A percentile compares a stretch with the other conserved stretches of the same genome.
These are phyloP conservation scores for Macaranga tanarius DNA, from an alignment of 441 rosid species.

Conservation along the genomic window DNA sequence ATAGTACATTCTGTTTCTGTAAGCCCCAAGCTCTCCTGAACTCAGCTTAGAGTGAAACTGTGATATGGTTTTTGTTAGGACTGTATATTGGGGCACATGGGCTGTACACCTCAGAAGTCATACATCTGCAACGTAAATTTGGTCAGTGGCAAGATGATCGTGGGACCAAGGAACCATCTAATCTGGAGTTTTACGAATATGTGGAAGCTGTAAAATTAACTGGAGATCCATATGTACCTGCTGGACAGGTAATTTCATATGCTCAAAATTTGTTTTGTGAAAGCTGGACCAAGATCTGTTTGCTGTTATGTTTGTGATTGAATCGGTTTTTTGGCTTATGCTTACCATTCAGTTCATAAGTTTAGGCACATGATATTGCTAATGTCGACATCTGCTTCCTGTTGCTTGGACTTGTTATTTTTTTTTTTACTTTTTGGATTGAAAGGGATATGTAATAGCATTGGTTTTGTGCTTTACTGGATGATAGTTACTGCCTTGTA, in stretches of 20 bases:
- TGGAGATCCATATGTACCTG: conserved; percentile 94
- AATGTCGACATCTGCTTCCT: background rate
- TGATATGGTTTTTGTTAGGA: conserved; percentile 49
- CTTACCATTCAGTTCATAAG: background rate
- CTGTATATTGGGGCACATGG: conserved; percentile 90
- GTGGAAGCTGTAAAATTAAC: conserved; percentile 89
- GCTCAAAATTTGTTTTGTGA: background rate
- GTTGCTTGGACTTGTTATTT: background rate
- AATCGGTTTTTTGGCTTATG: background rate
- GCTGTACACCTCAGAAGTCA: conserved; percentile 82
- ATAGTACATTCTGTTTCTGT: conserved; percentile 2
- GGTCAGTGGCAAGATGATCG: conserved; percentile 87
- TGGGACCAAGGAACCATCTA: conserved; percentile 48
- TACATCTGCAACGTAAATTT: conserved; percentile 71
- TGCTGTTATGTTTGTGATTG: background rate
- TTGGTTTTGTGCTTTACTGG: background rate
- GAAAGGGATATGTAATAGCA: background rate
- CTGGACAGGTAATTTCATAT: conserved; percentile 72
- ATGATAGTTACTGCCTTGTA: background rate
- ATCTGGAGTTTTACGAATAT: conserved; percentile 89
- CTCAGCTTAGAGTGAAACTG: conserved; percentile 6
- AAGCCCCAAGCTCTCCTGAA: conserved; percentile 1
- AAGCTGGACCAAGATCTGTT: background rate
- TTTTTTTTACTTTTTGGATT: background rate
- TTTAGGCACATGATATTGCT: background rate